phyloP scores from a whole-genome alignment of 2,329 filamentous ascomycete genomes.

The Pestalotiopsis sp. region DNA sequence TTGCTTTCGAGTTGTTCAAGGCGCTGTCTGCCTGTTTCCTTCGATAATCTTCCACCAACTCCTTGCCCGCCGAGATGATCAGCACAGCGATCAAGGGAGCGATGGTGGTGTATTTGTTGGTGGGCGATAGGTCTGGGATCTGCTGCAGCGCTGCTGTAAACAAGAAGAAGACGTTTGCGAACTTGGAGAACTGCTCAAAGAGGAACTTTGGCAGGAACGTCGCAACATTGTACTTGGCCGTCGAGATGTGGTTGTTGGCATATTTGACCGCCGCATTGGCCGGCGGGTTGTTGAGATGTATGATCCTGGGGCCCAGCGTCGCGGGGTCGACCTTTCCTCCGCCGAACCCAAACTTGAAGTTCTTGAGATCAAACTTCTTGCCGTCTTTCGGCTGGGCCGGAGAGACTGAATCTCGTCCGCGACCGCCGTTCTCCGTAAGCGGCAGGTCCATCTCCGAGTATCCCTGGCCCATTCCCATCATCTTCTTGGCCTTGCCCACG shows the following conservation, averaged over 20 bases:
- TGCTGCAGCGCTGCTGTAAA: constrained; percentile 95
- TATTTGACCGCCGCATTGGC: constrained; percentile 90
- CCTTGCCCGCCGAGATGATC: constrained; percentile 92
- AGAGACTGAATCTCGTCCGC: constrained; percentile 33
- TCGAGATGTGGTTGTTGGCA: constrained; percentile 95
- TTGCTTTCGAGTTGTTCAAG: constrained; percentile 84
- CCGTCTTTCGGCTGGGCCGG: constrained; percentile 41
- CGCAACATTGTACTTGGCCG: constrained; percentile 91
- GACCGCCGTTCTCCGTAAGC: constrained; percentile 68
- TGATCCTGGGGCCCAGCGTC: constrained; percentile 86
- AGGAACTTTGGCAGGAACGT: constrained; percentile 97
- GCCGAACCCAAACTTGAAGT: constrained; percentile 92
- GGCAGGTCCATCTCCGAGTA: constrained; percentile 99
- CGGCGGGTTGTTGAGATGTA: constrained; percentile 93
- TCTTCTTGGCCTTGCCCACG: constrained; percentile 84
- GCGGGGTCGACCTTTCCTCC: constrained; percentile 83
- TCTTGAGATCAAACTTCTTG: constrained; percentile 67
- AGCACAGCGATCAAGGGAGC: constrained; percentile 89
- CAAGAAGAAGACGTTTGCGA: constrained; percentile 98
- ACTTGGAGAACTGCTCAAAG: constrained; percentile 98
- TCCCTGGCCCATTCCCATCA: constrained; percentile 76
- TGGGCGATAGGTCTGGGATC: constrained; percentile 91
- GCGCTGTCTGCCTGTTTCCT: constrained; percentile 83
- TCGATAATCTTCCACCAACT: constrained; percentile 90
- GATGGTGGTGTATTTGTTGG: constrained; percentile 94